A percentile compares a stretch with the other conserved stretches of the same genome.
phyloP scores from a whole-genome alignment of 2,329 filamentous ascomycete species.

The Cladosporium sp. region DNA sequence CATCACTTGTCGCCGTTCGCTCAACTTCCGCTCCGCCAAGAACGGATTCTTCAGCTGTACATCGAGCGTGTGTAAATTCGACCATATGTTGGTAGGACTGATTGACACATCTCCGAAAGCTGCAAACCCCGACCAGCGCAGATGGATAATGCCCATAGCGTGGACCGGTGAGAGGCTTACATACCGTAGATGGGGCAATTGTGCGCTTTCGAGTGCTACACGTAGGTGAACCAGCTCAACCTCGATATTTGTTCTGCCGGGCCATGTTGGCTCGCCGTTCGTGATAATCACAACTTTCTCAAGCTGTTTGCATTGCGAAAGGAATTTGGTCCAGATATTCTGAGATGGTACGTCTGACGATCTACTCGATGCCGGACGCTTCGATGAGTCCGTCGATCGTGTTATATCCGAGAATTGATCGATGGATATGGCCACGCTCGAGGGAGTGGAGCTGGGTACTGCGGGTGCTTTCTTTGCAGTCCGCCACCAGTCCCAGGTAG shows the following conservation, averaged over 20 bases:
- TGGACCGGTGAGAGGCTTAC: conserved; percentile 26
- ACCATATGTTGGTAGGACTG: conserved; percentile 20
- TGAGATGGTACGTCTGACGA: not conserved
- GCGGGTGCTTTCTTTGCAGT: not conserved
- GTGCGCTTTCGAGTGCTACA: conserved; percentile 22
- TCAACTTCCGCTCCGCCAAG: conserved; percentile 15
- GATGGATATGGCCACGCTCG: not conserved
- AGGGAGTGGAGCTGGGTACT: not conserved
- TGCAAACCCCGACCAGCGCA: conserved; percentile 29
- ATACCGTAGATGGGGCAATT: conserved; percentile 18
- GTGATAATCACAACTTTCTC: conserved; percentile 22
- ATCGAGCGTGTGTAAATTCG: conserved; percentile 23
- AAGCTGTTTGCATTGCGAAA: conserved; percentile 19
- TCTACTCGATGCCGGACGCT: not conserved
- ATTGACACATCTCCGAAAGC: conserved; percentile 19
- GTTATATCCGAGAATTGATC: not conserved
- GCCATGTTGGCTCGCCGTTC: conserved; percentile 28
- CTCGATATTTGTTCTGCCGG: conserved; percentile 25
- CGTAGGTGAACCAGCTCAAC: conserved; percentile 24
- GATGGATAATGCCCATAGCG: conserved; percentile 29
- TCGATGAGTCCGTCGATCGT: not conserved
- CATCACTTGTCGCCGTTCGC: conserved; percentile 21
- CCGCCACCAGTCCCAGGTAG: not conserved
- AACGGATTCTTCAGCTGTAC: conserved; percentile 27
- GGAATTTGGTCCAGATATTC: not conserved